phyloP scores from a whole-genome alignment of 2,329 filamentous ascomycete genomes.

The Neonectria punicea region DNA sequence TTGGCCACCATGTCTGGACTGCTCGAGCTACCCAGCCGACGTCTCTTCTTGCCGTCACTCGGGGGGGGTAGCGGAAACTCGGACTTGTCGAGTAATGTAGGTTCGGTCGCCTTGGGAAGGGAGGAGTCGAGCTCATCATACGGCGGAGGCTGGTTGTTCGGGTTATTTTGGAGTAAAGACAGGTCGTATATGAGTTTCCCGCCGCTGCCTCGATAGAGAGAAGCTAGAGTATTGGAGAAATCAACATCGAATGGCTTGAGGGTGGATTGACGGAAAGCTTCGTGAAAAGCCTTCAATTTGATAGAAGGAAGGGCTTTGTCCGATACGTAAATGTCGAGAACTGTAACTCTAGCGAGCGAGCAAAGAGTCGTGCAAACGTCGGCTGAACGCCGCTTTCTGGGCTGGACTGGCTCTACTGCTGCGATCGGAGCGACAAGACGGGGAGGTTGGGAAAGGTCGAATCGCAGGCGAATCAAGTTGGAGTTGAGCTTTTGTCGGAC shows the following conservation, averaged over 20 bases:
- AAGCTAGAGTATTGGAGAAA: not conserved
- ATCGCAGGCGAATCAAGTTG: conserved; percentile 10
- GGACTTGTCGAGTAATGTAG: not conserved
- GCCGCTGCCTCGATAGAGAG: conserved; percentile 7
- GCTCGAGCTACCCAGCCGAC: not conserved
- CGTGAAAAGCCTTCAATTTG: conserved; percentile 15
- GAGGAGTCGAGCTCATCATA: conserved; percentile 9
- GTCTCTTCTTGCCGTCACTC: conserved; percentile 10
- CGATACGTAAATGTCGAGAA: conserved; percentile 17
- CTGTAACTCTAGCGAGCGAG: conserved; percentile 1
- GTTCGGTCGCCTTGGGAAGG: not conserved
- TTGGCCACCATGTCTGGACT: not conserved
- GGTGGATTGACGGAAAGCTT: conserved; percentile 4
- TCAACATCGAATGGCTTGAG: conserved; percentile 14
- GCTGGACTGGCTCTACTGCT: conserved; percentile 10
- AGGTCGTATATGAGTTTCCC: conserved; percentile 7
- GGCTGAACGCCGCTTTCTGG: conserved; percentile 15
- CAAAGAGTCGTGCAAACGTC: conserved; percentile 11
- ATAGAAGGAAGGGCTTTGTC: conserved; percentile 12
- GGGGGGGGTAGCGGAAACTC: not conserved
- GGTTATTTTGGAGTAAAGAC: not conserved
- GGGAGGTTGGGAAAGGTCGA: conserved; percentile 1
- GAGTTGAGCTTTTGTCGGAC: conserved; percentile 16
- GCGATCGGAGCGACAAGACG: conserved; percentile 2
- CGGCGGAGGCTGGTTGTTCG: conserved; percentile 4